phyloP scores from a whole-genome alignment of 164 flowering plant genomes.

The Berberis thunbergii region DNA sequence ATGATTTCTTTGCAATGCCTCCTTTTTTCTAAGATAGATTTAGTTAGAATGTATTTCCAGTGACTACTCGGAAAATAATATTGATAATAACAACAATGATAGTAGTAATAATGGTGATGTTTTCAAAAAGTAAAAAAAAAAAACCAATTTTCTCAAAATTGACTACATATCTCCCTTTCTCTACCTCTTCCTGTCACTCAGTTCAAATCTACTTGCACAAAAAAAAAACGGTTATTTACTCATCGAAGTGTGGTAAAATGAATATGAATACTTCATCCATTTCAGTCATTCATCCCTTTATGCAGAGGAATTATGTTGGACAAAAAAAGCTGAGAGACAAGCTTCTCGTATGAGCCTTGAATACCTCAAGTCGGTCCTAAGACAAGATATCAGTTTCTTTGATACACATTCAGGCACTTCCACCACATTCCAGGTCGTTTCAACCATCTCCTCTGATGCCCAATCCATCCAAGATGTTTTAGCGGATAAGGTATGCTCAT shows the following conservation, averaged over 20 bases:
- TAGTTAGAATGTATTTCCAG: too few relatives aligned
- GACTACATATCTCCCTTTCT: slow-evolving; percentile 5
- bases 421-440: slow-evolving; percentile 35
- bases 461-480: slow-evolving; percentile 39
- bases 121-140: too few relatives aligned
- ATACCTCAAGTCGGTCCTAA: slow-evolving; percentile 47
- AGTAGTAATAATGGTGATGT: slow-evolving; percentile 30
- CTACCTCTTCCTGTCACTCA: too few relatives aligned
- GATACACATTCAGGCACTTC: slow-evolving; percentile 32
- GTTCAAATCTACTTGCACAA: too few relatives aligned
- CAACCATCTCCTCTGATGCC: slow-evolving; percentile 39
- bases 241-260: too few relatives aligned
- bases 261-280: too few relatives aligned
- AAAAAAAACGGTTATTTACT: too few relatives aligned
- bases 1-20: too few relatives aligned
- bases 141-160: slow-evolving; percentile 21
- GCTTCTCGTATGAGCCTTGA: slow-evolving; percentile 43
- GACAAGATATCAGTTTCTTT: slow-evolving; percentile 55
- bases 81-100: not conserved
- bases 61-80: too few relatives aligned
- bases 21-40: too few relatives aligned
- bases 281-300: not conserved
- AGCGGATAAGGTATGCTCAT: slow-evolving; percentile 32
- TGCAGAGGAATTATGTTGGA: slow-evolving; percentile 56
- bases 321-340: slow-evolving; percentile 52